Base-by-base conservation (phyloP, 1,139 yeast genomes). In the Wickerhamomyces sp. region DNA sequence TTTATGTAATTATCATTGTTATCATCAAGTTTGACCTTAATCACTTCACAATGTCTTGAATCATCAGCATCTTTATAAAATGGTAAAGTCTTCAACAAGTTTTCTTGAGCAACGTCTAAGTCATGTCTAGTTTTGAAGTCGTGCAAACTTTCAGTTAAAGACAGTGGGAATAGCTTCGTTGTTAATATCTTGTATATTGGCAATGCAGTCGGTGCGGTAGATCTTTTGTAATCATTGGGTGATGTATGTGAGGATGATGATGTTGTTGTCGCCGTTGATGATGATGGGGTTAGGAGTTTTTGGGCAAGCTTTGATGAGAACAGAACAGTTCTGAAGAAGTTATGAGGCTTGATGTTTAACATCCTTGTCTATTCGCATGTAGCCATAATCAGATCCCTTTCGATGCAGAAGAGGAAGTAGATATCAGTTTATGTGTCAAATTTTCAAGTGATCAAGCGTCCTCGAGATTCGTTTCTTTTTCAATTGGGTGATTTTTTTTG, bases 161-260 rank as follows among this genome's bases (percentile, higher is more conserved):
- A 63, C 10, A 83, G 65, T 0, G 93, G 94, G 58, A 85, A 85
- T 40, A 70, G 68, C 45, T 70, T 74, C 5, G 77, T 52, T 2
- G 57, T 53, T 58, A 80, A 67, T 13, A 81, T 63, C 57, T 75
- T 75, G 27, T 70, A 65, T 6, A 81, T 53, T 0, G 87, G 87
- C 0, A 80, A 73, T 3, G 86, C 82, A 0, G 83, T 74, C 1
- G 88, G 88, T 27, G 81, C 78, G 0, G 83, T 79, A 2, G 85
- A 71, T 34, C 78, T 52, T 48, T 60, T 68, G 51, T 74, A 75
- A 4, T 29, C 6, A 9, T 41, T 6, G 34, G 23, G 13, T 36
- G 34, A 7, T 41, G 33, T 23, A 26, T 10, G 34, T 29, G 14
- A 31, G 27, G 26, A 9, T 23, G 27, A 5, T 18, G 33, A 39